These are phyloP conservation scores for Aspergillus chevalieri DNA, from an alignment of 2,329 filamentous ascomycete genomes.

Conservation along the genomic window DNA sequence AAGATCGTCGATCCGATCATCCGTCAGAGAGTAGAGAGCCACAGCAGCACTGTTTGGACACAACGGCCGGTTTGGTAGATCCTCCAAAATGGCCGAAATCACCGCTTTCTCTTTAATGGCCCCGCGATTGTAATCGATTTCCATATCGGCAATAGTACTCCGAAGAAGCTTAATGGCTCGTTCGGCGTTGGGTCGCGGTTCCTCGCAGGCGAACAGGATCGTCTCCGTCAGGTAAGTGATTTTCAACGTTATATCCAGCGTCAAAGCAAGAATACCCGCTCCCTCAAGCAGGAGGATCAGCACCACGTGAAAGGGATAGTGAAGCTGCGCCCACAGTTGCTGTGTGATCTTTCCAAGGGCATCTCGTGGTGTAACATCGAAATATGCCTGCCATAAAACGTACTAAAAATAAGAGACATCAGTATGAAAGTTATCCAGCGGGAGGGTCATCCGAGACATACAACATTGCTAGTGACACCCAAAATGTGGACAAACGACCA, in stretches of 20 bases:
- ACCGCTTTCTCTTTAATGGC: constrained; percentile 26
- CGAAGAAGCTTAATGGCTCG: constrained; percentile 28
- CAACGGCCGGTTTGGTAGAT: constrained; percentile 23
- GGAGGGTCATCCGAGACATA: constrained; percentile 14
- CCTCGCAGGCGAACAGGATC: constrained; percentile 35
- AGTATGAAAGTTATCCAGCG: neutral
- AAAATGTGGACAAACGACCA: constrained; percentile 35
- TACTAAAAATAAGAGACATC: constrained; percentile 24
- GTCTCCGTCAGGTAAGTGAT: constrained; percentile 34
- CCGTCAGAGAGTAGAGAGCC: constrained; percentile 17
- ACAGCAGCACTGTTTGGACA: constrained; percentile 18
- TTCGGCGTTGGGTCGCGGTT: constrained; percentile 22
- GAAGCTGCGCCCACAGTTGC: constrained; percentile 46
- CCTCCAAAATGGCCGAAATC: constrained; percentile 27
- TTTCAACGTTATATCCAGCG: constrained; percentile 40
- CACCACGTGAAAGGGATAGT: constrained; percentile 59
- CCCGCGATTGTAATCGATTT: constrained; percentile 31
- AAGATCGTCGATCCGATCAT: constrained; percentile 26
- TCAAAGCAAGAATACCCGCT: constrained; percentile 51
- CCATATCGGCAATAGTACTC: constrained; percentile 35
- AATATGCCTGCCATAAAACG: constrained; percentile 60
- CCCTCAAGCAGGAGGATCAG: constrained; percentile 61
- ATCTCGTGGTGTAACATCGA: constrained; percentile 49
- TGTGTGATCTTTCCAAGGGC: constrained; percentile 52
- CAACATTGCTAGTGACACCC: constrained; percentile 33